phyloP scores from a whole-genome alignment of 305 asterid species.

The Euphrasia arctica region DNA sequence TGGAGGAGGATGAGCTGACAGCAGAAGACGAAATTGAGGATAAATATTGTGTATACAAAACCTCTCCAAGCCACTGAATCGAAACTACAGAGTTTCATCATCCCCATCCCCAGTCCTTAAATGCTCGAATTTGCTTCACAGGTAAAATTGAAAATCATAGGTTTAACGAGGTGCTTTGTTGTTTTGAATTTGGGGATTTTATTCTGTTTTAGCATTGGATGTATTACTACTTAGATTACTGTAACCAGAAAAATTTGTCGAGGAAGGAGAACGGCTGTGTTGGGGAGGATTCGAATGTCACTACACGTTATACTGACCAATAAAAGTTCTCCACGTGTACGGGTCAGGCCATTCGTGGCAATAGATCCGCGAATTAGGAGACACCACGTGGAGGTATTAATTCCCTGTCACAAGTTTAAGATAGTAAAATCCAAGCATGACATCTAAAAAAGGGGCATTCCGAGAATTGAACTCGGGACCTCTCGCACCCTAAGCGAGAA shows the following conservation, averaged over 20 bases:
- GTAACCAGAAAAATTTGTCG: background rate
- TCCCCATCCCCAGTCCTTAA: constrained; percentile 31
- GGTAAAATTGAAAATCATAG: background rate
- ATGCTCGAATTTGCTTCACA: background rate
- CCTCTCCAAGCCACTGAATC: constrained; percentile 71
- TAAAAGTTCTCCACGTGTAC: constrained; percentile 41
- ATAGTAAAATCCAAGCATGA: too few species aligned
- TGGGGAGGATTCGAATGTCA: constrained; percentile 27
- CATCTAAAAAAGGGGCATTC: constrained; percentile 65
- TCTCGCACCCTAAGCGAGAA: constrained; percentile 99
- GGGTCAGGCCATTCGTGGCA: background rate
- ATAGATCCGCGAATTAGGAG: too few species aligned
- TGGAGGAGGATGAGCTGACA: constrained; percentile 76
- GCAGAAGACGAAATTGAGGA: constrained; percentile 65
- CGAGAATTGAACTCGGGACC: constrained; percentile 99
- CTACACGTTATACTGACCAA: constrained; percentile 51
- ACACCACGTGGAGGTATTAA: too few species aligned
- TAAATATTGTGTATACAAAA: constrained; percentile 37
- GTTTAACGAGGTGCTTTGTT: background rate
- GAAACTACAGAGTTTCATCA: constrained; percentile 43
- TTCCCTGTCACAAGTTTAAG: too few species aligned
- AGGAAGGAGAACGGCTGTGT: background rate
- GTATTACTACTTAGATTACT: background rate
- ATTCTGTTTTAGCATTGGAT: background rate
- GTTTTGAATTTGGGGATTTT: constrained; percentile 4